Base-by-base conservation (phyloP, 371 early-diverging fungal species). In the Sporodiniella umbellata region DNA sequence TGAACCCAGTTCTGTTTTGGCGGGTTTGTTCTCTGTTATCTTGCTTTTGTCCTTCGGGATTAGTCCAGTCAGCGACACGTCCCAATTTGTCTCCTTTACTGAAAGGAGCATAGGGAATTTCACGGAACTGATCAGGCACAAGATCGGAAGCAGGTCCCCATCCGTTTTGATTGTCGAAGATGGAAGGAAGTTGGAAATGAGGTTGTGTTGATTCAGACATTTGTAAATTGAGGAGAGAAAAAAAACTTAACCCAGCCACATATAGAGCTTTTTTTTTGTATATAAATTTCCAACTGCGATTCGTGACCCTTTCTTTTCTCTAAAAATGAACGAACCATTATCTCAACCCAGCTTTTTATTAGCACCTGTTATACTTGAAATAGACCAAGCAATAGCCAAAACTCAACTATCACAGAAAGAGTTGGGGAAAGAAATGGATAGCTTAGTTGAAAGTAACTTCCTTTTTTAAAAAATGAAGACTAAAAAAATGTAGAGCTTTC, bases 81-180 rank as follows among this genome's bases (percentile, higher is more conserved):
- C 94, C 95, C 10, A 98, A 76, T 59, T 93, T 92, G 70, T 98
- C 99, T 31, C 87, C 82, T 79, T 96, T 96, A 52, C 90, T 90
- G 83, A 86, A 98, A 37, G 95, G 96, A 24, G 93, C 89, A 72
- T 93, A 98, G 12, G 99, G 99, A 57, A 98, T 90, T 58, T 89
- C 92, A 53, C 76, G 72, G 75, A 87, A 86, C 52, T 83, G 79
- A 17, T 74, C 67, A 50, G 84, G 79, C 39, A 80, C 72, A 42
- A 72, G 70, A 54, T 68, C 47, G 21, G 44, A 60, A 37, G 70
- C 62, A 28, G 92, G 93, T 38, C 93, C 93, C 92, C 92, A 92
- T 54, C 90, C 90, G 67, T 64, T 71, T 59, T 79, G 75, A 43
- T 77, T 76, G 63, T 89, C 90, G 53, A 79, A 69, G 52, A 90